phyloP scores from a whole-genome alignment of 768 basidiomycete species.

The Favolaschia claudopus region DNA sequence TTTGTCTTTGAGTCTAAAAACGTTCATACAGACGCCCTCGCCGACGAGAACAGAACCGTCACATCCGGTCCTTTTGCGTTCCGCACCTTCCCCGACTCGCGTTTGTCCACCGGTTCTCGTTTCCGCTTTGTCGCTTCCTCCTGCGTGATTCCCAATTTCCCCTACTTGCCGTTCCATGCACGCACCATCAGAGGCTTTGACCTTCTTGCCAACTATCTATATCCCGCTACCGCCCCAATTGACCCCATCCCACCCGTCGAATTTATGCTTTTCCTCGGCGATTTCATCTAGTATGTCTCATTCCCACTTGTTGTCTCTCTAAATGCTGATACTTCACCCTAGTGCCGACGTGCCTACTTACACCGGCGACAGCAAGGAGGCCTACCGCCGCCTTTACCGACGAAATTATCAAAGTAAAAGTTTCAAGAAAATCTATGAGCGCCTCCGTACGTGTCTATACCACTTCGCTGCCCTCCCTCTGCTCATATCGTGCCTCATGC shows the following conservation, averaged over 20 bases:
- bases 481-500: slow-evolving; percentile 2
- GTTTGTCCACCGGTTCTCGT: slow-evolving; percentile 56
- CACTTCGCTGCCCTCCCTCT: not conserved
- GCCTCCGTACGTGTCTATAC: slow-evolving; percentile 60
- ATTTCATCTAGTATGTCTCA: slow-evolving; percentile 63
- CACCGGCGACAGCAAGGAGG: slow-evolving; percentile 62
- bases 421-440: slow-evolving; percentile 73
- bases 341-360: slow-evolving; percentile 75
- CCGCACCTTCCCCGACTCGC: slow-evolving; percentile 78
- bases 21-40: slow-evolving; percentile 49
- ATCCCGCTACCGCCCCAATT: slow-evolving; percentile 28
- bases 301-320: no score
- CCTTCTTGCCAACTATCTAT: slow-evolving; percentile 63
- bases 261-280: slow-evolving; percentile 76
- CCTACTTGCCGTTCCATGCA: slow-evolving; percentile 64
- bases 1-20: slow-evolving; percentile 15
- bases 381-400: slow-evolving; percentile 72
- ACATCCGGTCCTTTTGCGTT: slow-evolving; percentile 64
- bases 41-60: slow-evolving; percentile 48
- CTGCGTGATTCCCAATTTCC: slow-evolving; percentile 77
- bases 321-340: not conserved
- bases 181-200: slow-evolving; percentile 70
- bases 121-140: slow-evolving; percentile 77
- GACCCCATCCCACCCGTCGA: slow-evolving; percentile 44
- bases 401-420: slow-evolving; percentile 70